Evolutionary conservation across 352 stramenopile genomes (phyloP), one percentile per base, ranked within the genome.

Genomic region (Phytophthora citricola): DNA sequence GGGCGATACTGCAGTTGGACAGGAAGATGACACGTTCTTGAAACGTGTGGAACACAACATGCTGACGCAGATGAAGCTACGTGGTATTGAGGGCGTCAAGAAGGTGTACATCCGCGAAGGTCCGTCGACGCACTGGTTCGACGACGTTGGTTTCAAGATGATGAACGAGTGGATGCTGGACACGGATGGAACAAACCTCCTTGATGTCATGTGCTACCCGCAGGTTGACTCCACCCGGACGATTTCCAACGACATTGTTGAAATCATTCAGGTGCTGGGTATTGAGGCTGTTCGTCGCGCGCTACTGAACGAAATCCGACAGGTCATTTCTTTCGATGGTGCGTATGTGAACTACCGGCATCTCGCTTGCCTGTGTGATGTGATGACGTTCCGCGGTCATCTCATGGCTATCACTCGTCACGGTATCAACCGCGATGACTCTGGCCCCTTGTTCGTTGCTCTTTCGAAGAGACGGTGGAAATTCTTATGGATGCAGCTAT

Each of bases 341-440:
- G 97, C 97, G 15, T 99, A 99, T 81, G 98, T 99, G 46, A 99
- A 99, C 78, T 99, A 99, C 80, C 96, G 98, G 56, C 98, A 99
- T 79, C 77, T 99, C 69, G 95, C 97, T 38, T 98, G 97, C 69
- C 79, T 99, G 40, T 97, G 98, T 34, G 98, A 99, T 81, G 96
- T 99, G 14, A 99, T 99, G 98, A 99, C 97, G 6, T 99, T 98
- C 86, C 92, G 97, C 69, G 97, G 97, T 5, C 92, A 98, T 56
- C 81, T 99, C 22, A 97, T 96, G 81, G 96, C 97, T 41, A 98
- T 99, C 62, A 98, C 98, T 58, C 92, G 98, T 68, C 97, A 99
- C 71, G 98, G 98, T 53, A 99, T 99, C 70, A 99, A 99, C 76
- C 94, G 97, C 51, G 97, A 98, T 59, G 98, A 99, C 72, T 98